Evolutionary conservation across 768 basidiomycete species (phyloP).

Genomic region (Amyloporia xantha): DNA sequence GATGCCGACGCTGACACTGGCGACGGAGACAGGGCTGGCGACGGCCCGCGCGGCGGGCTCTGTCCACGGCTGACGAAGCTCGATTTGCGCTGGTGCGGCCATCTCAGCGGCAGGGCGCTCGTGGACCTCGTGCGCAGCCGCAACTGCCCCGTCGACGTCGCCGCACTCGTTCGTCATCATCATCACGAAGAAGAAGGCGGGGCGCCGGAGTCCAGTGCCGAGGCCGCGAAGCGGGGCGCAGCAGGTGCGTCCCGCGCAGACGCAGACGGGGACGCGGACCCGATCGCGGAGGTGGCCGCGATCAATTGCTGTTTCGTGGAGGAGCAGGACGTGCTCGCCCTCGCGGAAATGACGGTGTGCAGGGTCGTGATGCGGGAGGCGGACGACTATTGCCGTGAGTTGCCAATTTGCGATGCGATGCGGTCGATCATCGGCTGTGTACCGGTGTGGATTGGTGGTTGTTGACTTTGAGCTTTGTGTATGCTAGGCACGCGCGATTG

Average conservation of each 20-base stretch:
- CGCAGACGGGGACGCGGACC: slow-evolving; percentile 12
- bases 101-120: slow-evolving; percentile 43
- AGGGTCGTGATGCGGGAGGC: slow-evolving; percentile 34
- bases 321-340: slow-evolving; percentile 44
- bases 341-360: slow-evolving; percentile 42
- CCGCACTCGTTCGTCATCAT: no score
- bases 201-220: no score
- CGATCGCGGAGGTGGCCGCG: slow-evolving; percentile 40
- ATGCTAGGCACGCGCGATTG: slow-evolving; percentile 40
- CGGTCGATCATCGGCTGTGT: background rate
- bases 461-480: no score
- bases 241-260: background rate
- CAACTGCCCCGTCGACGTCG: slow-evolving; percentile 6
- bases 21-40: no score
- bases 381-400: slow-evolving; percentile 48
- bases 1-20: no score
- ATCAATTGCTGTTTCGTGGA: slow-evolving; percentile 54
- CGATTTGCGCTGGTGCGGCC: slow-evolving; percentile 55
- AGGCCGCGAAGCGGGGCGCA: no score
- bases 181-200: background rate
- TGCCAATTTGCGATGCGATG: slow-evolving; percentile 1
- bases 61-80: slow-evolving; percentile 43
- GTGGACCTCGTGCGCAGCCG: slow-evolving; percentile 44
- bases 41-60: slow-evolving; percentile 10
- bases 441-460: no score